Base-by-base conservation (phyloP, 345 rosid genomes). In the Syzygium aromaticum region DNA sequence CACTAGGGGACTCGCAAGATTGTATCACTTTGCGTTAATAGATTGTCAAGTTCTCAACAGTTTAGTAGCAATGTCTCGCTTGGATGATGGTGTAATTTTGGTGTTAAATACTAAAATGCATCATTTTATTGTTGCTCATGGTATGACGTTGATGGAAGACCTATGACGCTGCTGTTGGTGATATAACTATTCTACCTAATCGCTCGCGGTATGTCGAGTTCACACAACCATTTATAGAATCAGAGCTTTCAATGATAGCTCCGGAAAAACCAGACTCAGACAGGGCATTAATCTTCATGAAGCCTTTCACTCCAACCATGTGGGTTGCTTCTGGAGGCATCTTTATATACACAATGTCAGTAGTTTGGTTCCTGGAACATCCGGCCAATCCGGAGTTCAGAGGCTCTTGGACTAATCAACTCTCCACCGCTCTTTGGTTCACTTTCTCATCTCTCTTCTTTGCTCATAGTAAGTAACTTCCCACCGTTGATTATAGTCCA, bases 341-440 rank as follows among this genome's bases (percentile, higher is more conserved):
- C 11, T 84, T 93, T 83, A 59, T 92, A 80, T 93, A 91, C 91
- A 93, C 92, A 30, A 88, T 91, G 91, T 40, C 87, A 46, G 82
- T 91, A 30, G 93, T 94, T 59, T 94, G 95, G 95, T 84, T 90
- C 82, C 46, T 93, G 64, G 96, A 93, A 83, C 91, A 88, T 84
- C 89, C 87, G n/a, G 8, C 17, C 3, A 94, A 91, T 84, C 92
- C 93, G 3, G 92, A 89, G 6, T 94, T 90, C 78, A 38, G 30
- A 61, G 94, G 94, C 51, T 77, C 93, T 0, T 56, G 82, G 91
- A 89, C 64, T 38, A n/a, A 87, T 40, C 94, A 93, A 88, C 84
- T 93, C 6, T 84, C 86, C 19, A 91, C 92, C 0, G 91, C 94
- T 2, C 86, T 93, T 73, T 89, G 89, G 92, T 92, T 93, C 90